phyloP scores from a whole-genome alignment of 305 asterid species.

The Nicotiana rustica region DNA sequence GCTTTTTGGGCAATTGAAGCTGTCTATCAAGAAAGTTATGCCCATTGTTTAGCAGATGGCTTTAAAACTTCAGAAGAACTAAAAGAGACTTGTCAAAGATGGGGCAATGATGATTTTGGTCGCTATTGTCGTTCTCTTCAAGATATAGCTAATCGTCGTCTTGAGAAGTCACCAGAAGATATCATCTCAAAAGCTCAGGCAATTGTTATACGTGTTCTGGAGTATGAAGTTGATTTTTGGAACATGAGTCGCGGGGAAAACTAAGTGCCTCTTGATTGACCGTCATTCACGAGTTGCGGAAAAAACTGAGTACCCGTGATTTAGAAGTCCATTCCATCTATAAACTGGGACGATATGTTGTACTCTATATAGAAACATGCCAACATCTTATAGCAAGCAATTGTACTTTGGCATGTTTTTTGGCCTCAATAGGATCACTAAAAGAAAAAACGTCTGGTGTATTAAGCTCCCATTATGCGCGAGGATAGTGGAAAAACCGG shows the following conservation, averaged over 20 bases:
- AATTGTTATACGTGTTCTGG: slow-evolving; percentile 57
- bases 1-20: slow-evolving; percentile 86
- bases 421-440: background rate
- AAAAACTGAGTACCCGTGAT: background rate
- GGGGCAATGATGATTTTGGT: slow-evolving; percentile 72
- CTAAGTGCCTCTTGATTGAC: slow-evolving; percentile 32
- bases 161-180: slow-evolving; percentile 63
- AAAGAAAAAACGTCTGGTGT: too few species aligned
- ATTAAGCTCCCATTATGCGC: too few species aligned
- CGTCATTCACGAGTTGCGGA: background rate
- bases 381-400: background rate
- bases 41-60: slow-evolving; percentile 74
- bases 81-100: slow-evolving; percentile 69
- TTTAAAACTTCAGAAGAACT: slow-evolving; percentile 68
- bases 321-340: background rate
- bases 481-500: too few species aligned
- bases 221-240: slow-evolving; percentile 78
- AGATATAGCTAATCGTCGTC: slow-evolving; percentile 55
- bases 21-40: slow-evolving; percentile 86
- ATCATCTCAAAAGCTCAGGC: slow-evolving; percentile 65
- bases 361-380: background rate
- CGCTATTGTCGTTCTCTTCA: slow-evolving; percentile 61
- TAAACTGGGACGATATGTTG: background rate
- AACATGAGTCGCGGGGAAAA: slow-evolving; percentile 64
- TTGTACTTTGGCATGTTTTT: background rate